Base-by-base conservation (phyloP, 441 rosid species). In the Aleurites moluccanus region DNA sequence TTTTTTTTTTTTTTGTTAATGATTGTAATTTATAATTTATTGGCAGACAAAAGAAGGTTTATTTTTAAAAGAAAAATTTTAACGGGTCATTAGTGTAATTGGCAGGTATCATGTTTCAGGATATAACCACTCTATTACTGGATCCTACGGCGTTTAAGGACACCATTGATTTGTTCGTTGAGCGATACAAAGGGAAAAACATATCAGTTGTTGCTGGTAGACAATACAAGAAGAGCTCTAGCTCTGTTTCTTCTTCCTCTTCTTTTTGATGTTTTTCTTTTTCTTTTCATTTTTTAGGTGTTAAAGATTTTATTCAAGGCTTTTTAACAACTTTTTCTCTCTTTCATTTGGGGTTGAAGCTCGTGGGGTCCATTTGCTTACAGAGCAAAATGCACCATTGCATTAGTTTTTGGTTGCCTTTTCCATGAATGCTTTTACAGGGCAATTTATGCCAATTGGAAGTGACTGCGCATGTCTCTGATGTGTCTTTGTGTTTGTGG, bases 131-230 rank as follows among this genome's bases (percentile, higher is more conserved):
- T 35, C 85, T 92, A 6, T 28, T 61, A 61, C 35, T 61, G 77
- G 92, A 92, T 87, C 93, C 93, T 13, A 82, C 85, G 75, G 91
- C 94, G 21, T 93, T 93, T 82, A 92, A 86, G 84, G 97, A 90
- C 77, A 85, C 98, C 14, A 80, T 90, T 40, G 96, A 92, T 79
- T 75, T 93, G 86, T 93, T 93, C 73, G 90, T 92, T 65, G 97
- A 92, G 88, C 80, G 97, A 64, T 93, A 93, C 82, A 83, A 72
- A 80, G 94, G 84, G 70, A 85, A 84, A 83, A 86, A 90, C 84
- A 92, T 93, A 69, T 90, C 96, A 23, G 92, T 89, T 53, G 97
- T 93, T 86, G 96, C 97, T 87, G 98, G 98, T 93, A 81, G 76
- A 55, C 64, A 38, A 0, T 4, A 64, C 27, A n/a, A 8, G 20